phyloP scores from a whole-genome alignment of 2,329 filamentous ascomycete species.

The Huntiella decipiens region DNA sequence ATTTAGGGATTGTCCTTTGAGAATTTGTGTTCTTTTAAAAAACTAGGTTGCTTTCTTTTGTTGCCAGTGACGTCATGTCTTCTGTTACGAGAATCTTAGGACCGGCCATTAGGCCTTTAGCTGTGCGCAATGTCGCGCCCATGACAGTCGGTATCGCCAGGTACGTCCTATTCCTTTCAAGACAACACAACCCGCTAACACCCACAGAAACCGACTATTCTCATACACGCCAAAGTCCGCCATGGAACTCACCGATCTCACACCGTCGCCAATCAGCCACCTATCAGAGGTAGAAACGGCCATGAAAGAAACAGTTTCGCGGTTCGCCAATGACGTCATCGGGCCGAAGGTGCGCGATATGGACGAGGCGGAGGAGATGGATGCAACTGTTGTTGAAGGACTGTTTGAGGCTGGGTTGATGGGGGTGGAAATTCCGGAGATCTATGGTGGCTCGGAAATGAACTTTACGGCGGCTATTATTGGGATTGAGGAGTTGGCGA shows the following conservation, averaged over 20 bases:
- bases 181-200: no score
- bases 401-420: constrained; percentile 95
- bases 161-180: no score
- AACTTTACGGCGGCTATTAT: constrained; percentile 96
- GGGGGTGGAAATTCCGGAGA: constrained; percentile 93
- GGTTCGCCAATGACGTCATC: constrained; percentile 78
- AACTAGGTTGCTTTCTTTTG: no score
- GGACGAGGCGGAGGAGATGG: constrained; percentile 94
- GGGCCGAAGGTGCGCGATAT: constrained; percentile 86
- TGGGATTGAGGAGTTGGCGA: constrained; percentile 87
- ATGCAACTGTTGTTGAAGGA: constrained; percentile 69
- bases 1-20: no score
- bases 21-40: no score
- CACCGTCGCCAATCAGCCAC: constrained; percentile 83
- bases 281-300: constrained; percentile 75
- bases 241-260: constrained; percentile 52
- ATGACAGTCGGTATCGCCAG: no score
- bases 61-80: no score
- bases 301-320: constrained; percentile 77
- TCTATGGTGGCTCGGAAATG: constrained; percentile 93
- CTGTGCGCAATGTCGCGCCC: no score
- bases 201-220: no score
- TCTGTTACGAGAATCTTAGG: no score
- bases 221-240: constrained; percentile 11
- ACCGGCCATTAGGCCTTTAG: no score